Evolutionary conservation across 768 basidiomycete genomes (phyloP).

Genomic region (Boletus rubroflammeus): DNA sequence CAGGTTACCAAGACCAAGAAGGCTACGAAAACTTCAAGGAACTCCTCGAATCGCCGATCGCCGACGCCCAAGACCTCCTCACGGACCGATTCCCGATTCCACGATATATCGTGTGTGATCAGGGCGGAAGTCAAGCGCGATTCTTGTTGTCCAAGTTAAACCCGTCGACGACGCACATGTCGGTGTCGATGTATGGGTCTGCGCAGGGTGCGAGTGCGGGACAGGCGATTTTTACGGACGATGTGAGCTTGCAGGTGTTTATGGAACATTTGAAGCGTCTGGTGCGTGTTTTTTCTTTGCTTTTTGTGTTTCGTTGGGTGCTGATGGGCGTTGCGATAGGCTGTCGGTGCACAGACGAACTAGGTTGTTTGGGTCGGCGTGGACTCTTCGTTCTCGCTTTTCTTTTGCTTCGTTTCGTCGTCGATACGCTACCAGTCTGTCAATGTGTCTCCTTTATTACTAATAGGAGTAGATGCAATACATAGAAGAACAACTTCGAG

Average conservation of each 20-base stretch:
- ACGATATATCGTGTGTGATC: constrained; percentile 96
- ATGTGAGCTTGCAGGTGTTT: constrained; percentile 96
- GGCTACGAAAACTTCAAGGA: constrained; percentile 99
- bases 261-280: constrained; percentile 96
- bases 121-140: constrained; percentile 96
- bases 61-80: constrained; percentile 94
- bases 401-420: neutral
- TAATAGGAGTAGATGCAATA: constrained; percentile 15
- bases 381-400: neutral
- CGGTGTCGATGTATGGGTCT: constrained; percentile 84
- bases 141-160: constrained; percentile 96
- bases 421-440: constrained; percentile 8
- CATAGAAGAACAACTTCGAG: neutral
- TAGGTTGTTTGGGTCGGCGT: constrained; percentile 23
- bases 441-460: constrained; percentile 8
- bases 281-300: constrained; percentile 42
- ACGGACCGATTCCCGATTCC: constrained; percentile 96
- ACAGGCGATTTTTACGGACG: constrained; percentile 97
- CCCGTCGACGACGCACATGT: constrained; percentile 97
- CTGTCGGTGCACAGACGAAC: constrained; percentile 68
- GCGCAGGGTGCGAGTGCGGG: constrained; percentile 63
- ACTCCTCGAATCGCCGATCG: constrained; percentile 78
- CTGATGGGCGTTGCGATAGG: constrained; percentile 34
- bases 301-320: neutral
- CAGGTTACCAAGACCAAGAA: constrained; percentile 97